Evolutionary conservation across 2,329 filamentous ascomycete species (phyloP).

Genomic region (Dryadomyces quercivorus): DNA sequence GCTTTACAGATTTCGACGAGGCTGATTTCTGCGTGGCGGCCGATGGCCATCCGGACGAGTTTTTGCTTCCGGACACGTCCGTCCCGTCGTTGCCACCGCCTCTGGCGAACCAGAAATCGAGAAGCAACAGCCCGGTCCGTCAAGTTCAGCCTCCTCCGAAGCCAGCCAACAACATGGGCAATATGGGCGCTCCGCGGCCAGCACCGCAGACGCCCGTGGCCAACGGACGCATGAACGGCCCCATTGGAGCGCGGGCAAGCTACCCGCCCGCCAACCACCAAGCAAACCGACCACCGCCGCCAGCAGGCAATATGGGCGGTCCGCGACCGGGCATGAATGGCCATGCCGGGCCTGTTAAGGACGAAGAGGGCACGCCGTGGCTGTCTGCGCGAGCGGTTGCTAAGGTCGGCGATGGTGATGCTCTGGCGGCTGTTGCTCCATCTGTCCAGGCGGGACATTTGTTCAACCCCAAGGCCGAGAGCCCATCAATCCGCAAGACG

Average conservation of each 20-base stretch:
- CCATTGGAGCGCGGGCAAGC: not conserved
- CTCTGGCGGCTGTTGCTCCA: constrained; percentile 26
- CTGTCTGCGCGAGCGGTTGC: constrained; percentile 58
- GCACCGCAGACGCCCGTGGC: constrained; percentile 8
- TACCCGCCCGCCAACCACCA: constrained; percentile 5
- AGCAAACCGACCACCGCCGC: not conserved
- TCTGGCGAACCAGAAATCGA: constrained; percentile 12
- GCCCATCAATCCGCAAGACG: constrained; percentile 79
- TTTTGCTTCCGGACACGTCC: constrained; percentile 39
- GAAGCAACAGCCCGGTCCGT: constrained; percentile 11
- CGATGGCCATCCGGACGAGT: constrained; percentile 64
- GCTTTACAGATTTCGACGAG: constrained; percentile 55
- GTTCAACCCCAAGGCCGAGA: constrained; percentile 66
- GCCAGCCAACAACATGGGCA: not conserved
- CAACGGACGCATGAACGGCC: not conserved
- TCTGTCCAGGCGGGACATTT: constrained; percentile 34
- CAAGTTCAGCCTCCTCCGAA: constrained; percentile 11
- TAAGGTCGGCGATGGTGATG: constrained; percentile 36
- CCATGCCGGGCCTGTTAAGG: not conserved
- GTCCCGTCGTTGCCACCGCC: constrained; percentile 6
- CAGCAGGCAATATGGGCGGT: not conserved
- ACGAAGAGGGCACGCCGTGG: constrained; percentile 43
- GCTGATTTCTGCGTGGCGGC: constrained; percentile 61
- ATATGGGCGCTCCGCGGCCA: not conserved
- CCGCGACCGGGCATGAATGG: constrained; percentile 10